phyloP scores from a whole-genome alignment of 495 filamentous ascomycete genomes.

The Xylaria sp. region DNA sequence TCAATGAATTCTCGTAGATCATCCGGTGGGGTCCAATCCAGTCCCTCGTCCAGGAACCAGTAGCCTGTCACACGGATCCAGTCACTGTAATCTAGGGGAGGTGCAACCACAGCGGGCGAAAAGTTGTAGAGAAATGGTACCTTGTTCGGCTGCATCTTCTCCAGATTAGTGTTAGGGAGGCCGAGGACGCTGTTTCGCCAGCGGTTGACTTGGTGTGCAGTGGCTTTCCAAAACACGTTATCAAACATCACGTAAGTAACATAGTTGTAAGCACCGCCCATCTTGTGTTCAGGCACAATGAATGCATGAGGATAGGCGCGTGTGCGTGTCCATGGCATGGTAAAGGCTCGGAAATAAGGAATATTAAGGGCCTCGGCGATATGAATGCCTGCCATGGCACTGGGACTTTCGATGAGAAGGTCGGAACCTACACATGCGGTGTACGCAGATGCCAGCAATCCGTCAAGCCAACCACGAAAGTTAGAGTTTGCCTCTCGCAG shows the following conservation, averaged over 20 bases:
- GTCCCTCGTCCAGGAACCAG: slow-evolving; percentile 91
- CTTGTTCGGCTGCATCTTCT: slow-evolving; percentile 94
- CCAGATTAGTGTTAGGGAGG: slow-evolving; percentile 79
- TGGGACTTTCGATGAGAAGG: slow-evolving; percentile 93
- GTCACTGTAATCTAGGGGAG: slow-evolving; percentile 93
- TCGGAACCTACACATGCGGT: slow-evolving; percentile 84
- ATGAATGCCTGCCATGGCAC: slow-evolving; percentile 96
- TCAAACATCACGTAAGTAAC: slow-evolving; percentile 98
- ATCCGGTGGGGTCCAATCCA: slow-evolving; percentile 74
- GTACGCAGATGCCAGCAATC: slow-evolving; percentile 85
- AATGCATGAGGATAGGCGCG: slow-evolving; percentile 97
- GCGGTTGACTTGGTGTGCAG: slow-evolving; percentile 87
- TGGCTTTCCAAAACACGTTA: slow-evolving; percentile 95
- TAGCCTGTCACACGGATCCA: slow-evolving; percentile 98
- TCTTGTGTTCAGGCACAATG: slow-evolving; percentile 89
- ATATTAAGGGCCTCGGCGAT: slow-evolving; percentile 96
- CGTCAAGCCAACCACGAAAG: slow-evolving; percentile 94
- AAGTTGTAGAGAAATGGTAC: slow-evolving; percentile 98
- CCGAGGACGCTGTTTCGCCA: slow-evolving; percentile 85
- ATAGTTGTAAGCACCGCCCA: slow-evolving; percentile 94
- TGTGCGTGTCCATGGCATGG: slow-evolving; percentile 98
- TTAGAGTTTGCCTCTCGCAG: slow-evolving; percentile 84
- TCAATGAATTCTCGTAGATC: slow-evolving; percentile 83
- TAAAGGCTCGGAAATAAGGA: slow-evolving; percentile 97
- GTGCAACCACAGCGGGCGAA: slow-evolving; percentile 87